Conservation (phyloP, 2,329 filamentous ascomycete species). For the Fusarium tjaetaba region DNA sequence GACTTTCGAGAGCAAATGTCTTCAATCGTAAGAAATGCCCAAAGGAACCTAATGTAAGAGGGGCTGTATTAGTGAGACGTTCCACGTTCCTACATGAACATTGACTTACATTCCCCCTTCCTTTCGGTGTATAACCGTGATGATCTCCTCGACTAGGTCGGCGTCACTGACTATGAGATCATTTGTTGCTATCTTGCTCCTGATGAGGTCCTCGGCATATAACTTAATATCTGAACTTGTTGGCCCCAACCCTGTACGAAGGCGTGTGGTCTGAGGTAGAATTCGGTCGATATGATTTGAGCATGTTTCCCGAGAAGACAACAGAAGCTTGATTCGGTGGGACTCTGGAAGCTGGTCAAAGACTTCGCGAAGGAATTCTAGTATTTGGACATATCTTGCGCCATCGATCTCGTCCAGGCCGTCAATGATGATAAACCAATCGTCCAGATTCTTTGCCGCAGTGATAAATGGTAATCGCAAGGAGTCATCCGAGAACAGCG, state of each 20-base stretch:
- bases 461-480: fast-evolving
- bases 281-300: neutral
- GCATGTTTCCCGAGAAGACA: neutral
- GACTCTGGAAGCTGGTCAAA: too few relatives aligned
- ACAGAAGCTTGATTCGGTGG: neutral
- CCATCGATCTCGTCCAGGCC: neutral
- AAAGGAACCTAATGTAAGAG: too few relatives aligned
- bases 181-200: neutral
- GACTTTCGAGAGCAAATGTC: too few relatives aligned
- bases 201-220: neutral
- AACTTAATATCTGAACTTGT: neutral
- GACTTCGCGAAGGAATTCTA: neutral
- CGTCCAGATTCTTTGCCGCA: neutral
- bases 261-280: neutral
- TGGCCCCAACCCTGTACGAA: neutral
- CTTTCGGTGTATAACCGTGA: too few relatives aligned
- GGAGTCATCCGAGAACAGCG: neutral
- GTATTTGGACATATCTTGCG: neutral
- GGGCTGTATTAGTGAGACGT: too few relatives aligned
- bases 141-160: too few relatives aligned
- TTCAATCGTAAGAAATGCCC: too few relatives aligned
- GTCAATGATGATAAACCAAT: neutral
- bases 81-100: too few relatives aligned
- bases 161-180: neutral
- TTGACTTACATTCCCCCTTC: too few relatives aligned